Conservation (phyloP, 169 alveolate genomes). For the Cryptosporidium meleagridis region DNA sequence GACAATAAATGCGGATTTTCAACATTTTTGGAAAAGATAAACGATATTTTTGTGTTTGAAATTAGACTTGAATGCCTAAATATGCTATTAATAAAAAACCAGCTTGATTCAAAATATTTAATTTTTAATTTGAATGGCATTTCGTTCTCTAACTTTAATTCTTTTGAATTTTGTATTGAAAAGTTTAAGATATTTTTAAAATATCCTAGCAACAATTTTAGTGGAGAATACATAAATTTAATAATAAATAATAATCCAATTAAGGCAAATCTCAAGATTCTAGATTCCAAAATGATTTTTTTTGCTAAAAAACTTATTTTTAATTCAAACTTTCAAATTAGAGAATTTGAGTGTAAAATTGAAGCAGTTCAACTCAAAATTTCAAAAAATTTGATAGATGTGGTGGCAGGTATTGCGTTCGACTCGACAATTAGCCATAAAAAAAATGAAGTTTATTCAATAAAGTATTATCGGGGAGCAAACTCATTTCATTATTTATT, state of each 20-base stretch:
- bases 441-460: not conserved
- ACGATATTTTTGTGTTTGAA: not conserved
- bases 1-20: not conserved
- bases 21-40: not conserved
- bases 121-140: not conserved
- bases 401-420: not conserved
- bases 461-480: not conserved
- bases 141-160: not conserved
- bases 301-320: not conserved
- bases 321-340: not conserved
- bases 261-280: constrained; percentile 40
- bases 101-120: not conserved
- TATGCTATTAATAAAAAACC: not conserved
- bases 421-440: not conserved
- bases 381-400: not conserved
- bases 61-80: not conserved
- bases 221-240: constrained; percentile 73
- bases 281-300: constrained; percentile 63
- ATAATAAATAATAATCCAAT: constrained; percentile 59
- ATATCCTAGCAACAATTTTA: constrained; percentile 61
- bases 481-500: not conserved
- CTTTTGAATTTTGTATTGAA: constrained; percentile 69
- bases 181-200: constrained; percentile 63
- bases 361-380: not conserved
- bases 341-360: not conserved